Evolutionary conservation across 805 yeast genomes (phyloP), one percentile per base, ranked within the genome.

Genomic region (Candida caryicola): DNA sequence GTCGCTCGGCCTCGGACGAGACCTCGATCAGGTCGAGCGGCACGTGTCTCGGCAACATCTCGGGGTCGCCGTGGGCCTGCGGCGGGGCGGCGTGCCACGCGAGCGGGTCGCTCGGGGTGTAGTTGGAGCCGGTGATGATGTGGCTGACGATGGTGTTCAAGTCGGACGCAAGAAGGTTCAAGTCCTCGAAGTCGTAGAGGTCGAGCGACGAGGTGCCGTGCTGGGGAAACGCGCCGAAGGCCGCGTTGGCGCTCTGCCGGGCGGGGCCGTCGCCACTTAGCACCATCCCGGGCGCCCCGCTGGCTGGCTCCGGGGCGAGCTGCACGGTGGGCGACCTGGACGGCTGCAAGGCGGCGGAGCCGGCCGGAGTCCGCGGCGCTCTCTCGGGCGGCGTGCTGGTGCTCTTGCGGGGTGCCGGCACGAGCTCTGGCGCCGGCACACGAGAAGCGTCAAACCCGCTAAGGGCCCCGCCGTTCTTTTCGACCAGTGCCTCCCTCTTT

Each of bases 61-160:
- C 27, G 7, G n/a, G 8, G 8, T 7, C 8, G 16, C 8, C 21
- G 9, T 12, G 9, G 8, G 6, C 21, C 9, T 13, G 17, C n/a
- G 14, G 18, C 17, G 21, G 13, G 7, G 33, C 8, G 13, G 31
- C 17, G 8, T 17, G 13, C 19, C 14, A 12, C 3, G 14, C 12
- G 19, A 17, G 29, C 9, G 35, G 4, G 14, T 25, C 29, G 29
- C 14, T 10, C n/a, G 17, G 32, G 2, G 33, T 32, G 17, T 31
- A 31, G 10, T 33, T 40, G 15, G 37, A 33, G 15, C 32, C 36
- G 17, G 36, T 33, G 35, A 40, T 45, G 34, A 69, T 63, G 33
- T 60, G 61, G 21, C 52, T 55, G 21, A 68, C 73, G 35, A 69
- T 54, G 43, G 67, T 64, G 45, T 66, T 69, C 33, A 69, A 49